phyloP scores from a whole-genome alignment of 768 basidiomycete genomes.

The Suillus subalutaceus region DNA sequence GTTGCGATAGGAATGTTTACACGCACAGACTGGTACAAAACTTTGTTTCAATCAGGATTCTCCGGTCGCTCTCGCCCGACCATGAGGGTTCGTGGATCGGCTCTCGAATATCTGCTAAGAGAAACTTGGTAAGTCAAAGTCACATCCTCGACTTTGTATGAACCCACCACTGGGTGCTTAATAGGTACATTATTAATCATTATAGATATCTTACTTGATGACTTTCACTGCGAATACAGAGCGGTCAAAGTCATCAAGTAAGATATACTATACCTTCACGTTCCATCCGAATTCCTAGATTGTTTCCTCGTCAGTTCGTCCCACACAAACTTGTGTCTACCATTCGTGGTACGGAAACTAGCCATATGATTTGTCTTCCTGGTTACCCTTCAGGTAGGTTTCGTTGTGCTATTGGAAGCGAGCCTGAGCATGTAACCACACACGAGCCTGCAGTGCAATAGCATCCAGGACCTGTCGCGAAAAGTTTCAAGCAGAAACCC shows the following conservation, averaged over 20 bases:
- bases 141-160: background rate
- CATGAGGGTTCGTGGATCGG: background rate
- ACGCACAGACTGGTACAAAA: background rate
- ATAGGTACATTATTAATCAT: background rate
- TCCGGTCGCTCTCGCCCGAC: background rate
- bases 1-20: slow-evolving; percentile 4
- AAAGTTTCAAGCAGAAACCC: background rate
- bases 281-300: background rate
- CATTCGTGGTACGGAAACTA: slow-evolving; percentile 12
- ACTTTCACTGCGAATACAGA: too few relatives aligned
- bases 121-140: slow-evolving; percentile 3
- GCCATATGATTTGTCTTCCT: slow-evolving; percentile 16
- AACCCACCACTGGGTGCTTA: background rate
- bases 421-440: background rate
- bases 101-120: background rate
- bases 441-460: background rate
- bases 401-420: slow-evolving; percentile 18
- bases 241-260: background rate
- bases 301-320: background rate
- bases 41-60: background rate
- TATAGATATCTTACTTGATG: background rate
- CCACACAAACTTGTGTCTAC: background rate
- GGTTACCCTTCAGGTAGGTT: slow-evolving; percentile 20
- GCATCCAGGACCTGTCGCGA: background rate
- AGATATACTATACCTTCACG: background rate